phyloP scores from a whole-genome alignment of 768 basidiomycete species.

The Podaxis sp. region DNA sequence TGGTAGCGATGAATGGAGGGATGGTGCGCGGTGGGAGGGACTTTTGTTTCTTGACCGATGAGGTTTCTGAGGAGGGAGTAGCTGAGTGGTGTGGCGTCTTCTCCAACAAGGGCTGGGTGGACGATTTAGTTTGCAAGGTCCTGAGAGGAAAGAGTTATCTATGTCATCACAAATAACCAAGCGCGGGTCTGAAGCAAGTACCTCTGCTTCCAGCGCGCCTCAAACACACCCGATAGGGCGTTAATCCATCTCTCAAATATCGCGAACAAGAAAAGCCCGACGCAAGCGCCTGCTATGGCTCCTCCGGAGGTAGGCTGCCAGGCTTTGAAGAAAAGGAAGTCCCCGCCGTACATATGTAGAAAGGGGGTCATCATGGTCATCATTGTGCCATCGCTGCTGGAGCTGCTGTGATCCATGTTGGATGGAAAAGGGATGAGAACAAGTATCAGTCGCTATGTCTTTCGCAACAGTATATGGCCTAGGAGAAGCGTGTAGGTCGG shows the following conservation, averaged over 20 bases:
- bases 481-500: neutral
- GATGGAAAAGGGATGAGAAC: neutral
- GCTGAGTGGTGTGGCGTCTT: neutral
- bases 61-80: neutral
- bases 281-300: constrained; percentile 72
- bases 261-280: constrained; percentile 67
- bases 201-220: constrained; percentile 61
- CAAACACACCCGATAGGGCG: constrained; percentile 52
- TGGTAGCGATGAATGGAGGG: constrained; percentile 63
- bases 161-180: neutral
- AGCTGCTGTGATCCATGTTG: constrained; percentile 4
- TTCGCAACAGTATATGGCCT: neutral
- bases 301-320: constrained; percentile 71
- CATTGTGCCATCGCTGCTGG: constrained; percentile 15
- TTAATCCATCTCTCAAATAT: constrained; percentile 70
- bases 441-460: neutral
- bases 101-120: constrained; percentile 1
- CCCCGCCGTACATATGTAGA: constrained; percentile 67
- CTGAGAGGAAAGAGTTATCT: constrained; percentile 2
- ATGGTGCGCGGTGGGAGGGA: constrained; percentile 32
- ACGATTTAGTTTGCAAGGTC: constrained; percentile 2
- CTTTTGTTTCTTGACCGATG: constrained; percentile 3
- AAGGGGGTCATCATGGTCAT: constrained; percentile 57
- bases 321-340: constrained; percentile 63
- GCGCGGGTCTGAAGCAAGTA: constrained; percentile 24